A percentile compares a stretch with the other conserved stretches of the same genome.
Evolutionary conservation across 2,329 filamentous ascomycete genomes (phyloP).

Genomic region (Colletotrichum caudatum): DNA sequence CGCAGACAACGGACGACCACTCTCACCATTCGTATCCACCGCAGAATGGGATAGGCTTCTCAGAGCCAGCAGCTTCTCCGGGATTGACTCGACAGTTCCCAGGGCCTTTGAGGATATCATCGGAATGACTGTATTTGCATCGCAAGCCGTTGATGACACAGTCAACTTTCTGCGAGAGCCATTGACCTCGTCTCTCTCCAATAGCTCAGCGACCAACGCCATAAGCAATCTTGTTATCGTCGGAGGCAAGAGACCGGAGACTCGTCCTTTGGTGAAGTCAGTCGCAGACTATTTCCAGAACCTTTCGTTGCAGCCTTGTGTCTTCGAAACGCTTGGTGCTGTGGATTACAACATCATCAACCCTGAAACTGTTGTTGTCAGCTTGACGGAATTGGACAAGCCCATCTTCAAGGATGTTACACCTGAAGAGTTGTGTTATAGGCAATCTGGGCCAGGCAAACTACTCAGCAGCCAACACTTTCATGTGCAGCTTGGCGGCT

Average conservation of each 20-base stretch:
- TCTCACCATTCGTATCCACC: neutral
- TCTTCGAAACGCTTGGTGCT: no score
- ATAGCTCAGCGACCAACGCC: no score
- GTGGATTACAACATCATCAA: neutral
- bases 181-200: no score
- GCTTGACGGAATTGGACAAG: constrained; percentile 35
- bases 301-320: no score
- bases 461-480: constrained; percentile 52
- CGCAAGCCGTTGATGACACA: constrained; percentile 41
- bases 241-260: no score
- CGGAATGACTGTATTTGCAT: constrained; percentile 42
- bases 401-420: constrained; percentile 51
- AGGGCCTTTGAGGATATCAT: neutral
- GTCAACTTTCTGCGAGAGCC: constrained; percentile 19
- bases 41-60: constrained; percentile 27
- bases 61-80: constrained; percentile 28
- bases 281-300: no score
- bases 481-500: constrained; percentile 48
- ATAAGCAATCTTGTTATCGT: no score
- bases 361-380: neutral
- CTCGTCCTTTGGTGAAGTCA: no score
- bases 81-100: constrained; percentile 21
- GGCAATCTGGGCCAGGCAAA: constrained; percentile 49
- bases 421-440: constrained; percentile 45
- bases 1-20: constrained; percentile 41